Evolutionary conservation across 163 green algal genomes (phyloP).

Genomic region (Volvox carteri): DNA sequence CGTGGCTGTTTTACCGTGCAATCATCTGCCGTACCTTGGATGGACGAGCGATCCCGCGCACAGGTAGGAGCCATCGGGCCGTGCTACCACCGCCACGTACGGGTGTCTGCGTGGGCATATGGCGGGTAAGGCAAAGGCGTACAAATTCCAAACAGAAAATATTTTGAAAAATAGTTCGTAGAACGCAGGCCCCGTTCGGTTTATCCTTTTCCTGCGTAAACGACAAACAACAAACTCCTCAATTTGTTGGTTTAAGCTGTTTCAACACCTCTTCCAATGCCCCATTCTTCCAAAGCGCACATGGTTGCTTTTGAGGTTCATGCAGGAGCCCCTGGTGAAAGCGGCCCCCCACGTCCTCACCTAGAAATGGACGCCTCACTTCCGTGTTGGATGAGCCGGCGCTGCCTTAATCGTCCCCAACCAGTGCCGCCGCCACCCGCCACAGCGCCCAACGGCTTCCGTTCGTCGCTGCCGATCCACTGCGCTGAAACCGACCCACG

Average conservation of each 20-base stretch:
- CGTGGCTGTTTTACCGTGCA: not conserved
- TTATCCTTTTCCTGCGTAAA: no score
- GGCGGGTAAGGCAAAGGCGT: not conserved
- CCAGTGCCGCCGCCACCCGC: not conserved
- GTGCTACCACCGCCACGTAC: conserved; percentile 28
- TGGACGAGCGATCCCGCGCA: conserved; percentile 43
- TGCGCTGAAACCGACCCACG: not conserved
- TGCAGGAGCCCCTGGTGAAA: no score
- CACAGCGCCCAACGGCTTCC: not conserved
- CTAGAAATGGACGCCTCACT: not conserved
- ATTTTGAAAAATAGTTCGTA: no score
- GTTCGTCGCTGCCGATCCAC: not conserved
- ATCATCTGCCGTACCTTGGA: conserved; percentile 14
- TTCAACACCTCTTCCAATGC: no score
- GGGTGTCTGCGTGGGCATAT: conserved; percentile 28
- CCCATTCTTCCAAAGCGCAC: no score
- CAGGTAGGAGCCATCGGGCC: conserved; percentile 42
- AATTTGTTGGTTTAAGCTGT: no score
- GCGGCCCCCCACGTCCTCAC: no score
- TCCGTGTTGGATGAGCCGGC: conserved; percentile 10
- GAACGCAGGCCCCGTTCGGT: no score
- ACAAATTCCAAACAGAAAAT: not conserved
- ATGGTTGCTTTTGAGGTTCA: no score
- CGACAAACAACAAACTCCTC: no score
- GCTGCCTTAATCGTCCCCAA: not conserved